phyloP scores from a whole-genome alignment of 1,284 basidiomycete species.

The Ganoderma sinense region DNA sequence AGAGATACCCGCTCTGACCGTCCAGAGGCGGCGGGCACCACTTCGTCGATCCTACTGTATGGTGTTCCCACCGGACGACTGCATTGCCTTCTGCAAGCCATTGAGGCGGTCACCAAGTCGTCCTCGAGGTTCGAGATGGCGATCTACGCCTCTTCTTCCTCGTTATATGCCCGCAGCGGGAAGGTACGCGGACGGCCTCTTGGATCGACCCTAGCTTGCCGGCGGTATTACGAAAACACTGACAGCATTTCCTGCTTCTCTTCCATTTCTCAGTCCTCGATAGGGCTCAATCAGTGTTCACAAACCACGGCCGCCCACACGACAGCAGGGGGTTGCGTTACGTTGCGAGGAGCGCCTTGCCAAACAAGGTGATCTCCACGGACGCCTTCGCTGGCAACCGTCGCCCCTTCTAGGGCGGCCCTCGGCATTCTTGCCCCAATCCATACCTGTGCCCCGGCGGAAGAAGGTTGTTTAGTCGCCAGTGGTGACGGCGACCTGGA shows the following conservation, averaged over 20 bases:
- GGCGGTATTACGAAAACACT: background rate
- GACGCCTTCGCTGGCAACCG: background rate
- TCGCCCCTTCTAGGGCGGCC: background rate
- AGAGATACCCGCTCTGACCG: background rate
- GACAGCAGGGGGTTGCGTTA: background rate
- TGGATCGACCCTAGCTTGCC: background rate
- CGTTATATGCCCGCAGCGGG: background rate
- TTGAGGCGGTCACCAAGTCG: background rate
- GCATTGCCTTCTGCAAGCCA: background rate
- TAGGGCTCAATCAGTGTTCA: background rate
- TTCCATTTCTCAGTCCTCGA: background rate
- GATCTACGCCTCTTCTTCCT: background rate
- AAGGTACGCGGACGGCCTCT: background rate
- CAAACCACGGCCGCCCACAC: background rate
- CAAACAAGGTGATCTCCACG: background rate
- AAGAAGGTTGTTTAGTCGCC: background rate
- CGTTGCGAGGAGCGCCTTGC: background rate
- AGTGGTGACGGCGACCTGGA: background rate
- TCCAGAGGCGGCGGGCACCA: background rate
- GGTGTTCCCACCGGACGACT: background rate
- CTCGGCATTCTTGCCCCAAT: background rate
- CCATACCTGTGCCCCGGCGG: background rate
- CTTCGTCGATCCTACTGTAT: background rate
- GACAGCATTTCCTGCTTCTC: background rate
- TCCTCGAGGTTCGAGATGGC: background rate